A percentile compares a stretch with the other conserved stretches of the same genome.
phyloP scores from a whole-genome alignment of 768 basidiomycete species.

The Dentipellis sp. region DNA sequence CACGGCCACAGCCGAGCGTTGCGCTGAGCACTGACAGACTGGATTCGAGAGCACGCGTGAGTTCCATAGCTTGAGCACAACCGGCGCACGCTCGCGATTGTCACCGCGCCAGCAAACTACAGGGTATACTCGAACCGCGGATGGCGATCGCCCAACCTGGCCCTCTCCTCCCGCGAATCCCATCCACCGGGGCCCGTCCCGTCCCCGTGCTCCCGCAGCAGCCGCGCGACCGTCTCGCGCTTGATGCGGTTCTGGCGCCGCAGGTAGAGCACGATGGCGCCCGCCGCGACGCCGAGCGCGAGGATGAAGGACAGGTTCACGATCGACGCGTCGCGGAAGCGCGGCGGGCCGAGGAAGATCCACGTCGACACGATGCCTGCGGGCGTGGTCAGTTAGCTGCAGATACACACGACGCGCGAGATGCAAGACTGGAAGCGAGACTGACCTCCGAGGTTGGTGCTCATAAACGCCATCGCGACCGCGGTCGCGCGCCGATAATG shows the following conservation, averaged over 20 bases:
- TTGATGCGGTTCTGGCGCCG: constrained; percentile 2
- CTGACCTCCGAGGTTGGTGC: constrained; percentile 10
- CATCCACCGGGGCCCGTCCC: constrained; percentile 3
- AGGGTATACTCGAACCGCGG: constrained; percentile 13
- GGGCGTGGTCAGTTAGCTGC: neutral
- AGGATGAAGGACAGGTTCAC: constrained; percentile 9
- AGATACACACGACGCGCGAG: neutral
- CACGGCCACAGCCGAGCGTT: too few species aligned
- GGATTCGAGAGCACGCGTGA: too few species aligned
- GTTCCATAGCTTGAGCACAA: too few species aligned
- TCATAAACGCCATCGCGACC: constrained; percentile 18
- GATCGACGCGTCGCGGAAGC: constrained; percentile 9
- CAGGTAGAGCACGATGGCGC: constrained; percentile 4
- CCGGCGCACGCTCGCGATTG: too few species aligned
- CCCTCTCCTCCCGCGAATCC: constrained; percentile 10
- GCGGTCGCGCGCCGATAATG: constrained; percentile 23
- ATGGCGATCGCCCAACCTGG: constrained; percentile 11
- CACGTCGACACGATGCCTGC: constrained; percentile 8
- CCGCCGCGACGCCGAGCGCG: neutral
- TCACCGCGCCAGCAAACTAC: too few species aligned
- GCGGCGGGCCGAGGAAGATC: constrained; percentile 8
- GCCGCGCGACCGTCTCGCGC: constrained; percentile 2
- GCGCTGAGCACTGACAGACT: too few species aligned
- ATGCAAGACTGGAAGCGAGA: neutral
- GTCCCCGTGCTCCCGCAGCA: neutral